Evolutionary conservation across 2,329 filamentous ascomycete species (phyloP).

Genomic region (Trichoderma gracile): DNA sequence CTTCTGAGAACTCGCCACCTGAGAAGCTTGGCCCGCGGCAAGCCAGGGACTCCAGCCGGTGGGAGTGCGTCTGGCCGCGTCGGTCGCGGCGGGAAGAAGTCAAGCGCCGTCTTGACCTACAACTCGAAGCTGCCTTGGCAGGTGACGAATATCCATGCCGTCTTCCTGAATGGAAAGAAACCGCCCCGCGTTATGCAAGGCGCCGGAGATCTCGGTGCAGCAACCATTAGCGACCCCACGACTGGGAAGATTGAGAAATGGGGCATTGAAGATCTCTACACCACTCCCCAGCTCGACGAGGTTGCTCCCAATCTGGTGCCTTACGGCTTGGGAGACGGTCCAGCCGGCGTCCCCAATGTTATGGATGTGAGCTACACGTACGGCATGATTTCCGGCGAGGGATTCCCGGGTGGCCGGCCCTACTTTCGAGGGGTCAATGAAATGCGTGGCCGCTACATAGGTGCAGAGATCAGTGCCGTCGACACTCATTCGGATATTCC

Average conservation of each 20-base stretch:
- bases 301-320: slow-evolving; percentile 70
- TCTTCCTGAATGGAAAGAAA: slow-evolving; percentile 72
- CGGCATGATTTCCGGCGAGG: slow-evolving; percentile 82
- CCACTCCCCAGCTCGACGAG: slow-evolving; percentile 76
- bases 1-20: slow-evolving; percentile 82
- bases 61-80: slow-evolving; percentile 54
- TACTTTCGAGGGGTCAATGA: slow-evolving; percentile 77
- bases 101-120: slow-evolving; percentile 77
- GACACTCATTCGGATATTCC: slow-evolving; percentile 73
- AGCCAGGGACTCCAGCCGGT: slow-evolving; percentile 62
- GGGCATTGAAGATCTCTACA: slow-evolving; percentile 75
- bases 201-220: slow-evolving; percentile 72
- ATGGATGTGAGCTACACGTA: slow-evolving; percentile 89
- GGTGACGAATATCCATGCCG: slow-evolving; percentile 77
- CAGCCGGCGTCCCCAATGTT: slow-evolving; percentile 76
- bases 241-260: slow-evolving; percentile 76
- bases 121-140: slow-evolving; percentile 79
- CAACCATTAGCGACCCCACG: slow-evolving; percentile 78
- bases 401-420: slow-evolving; percentile 76
- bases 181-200: slow-evolving; percentile 81
- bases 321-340: slow-evolving; percentile 77
- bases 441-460: slow-evolving; percentile 73
- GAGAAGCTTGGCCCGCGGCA: slow-evolving; percentile 78
- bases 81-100: slow-evolving; percentile 60
- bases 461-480: slow-evolving; percentile 58